Percentiles rank a stretch among this genome's conserved stretches.
Evolutionary conservation across 2,329 filamentous ascomycete genomes (phyloP).

Genomic region (Colletotrichum sp.): DNA sequence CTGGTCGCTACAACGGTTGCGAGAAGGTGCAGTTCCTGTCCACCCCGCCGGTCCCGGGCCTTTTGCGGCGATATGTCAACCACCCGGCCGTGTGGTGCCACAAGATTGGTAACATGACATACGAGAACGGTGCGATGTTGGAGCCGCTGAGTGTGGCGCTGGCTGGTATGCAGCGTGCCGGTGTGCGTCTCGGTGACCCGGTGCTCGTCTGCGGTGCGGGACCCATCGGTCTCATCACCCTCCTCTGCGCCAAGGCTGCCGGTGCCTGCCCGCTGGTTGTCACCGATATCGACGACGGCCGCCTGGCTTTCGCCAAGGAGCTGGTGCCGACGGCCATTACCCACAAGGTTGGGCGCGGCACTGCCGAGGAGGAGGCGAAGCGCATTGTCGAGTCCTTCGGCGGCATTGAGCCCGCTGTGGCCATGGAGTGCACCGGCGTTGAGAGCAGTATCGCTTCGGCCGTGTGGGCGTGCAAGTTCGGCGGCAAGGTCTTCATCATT

Average conservation of each 20-base stretch:
- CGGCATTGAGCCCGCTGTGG: slow-evolving; percentile 80
- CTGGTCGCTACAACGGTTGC: slow-evolving; percentile 95
- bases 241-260: slow-evolving; percentile 83
- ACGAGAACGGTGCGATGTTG: slow-evolving; percentile 87
- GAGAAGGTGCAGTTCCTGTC: slow-evolving; percentile 85
- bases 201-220: slow-evolving; percentile 91
- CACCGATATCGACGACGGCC: slow-evolving; percentile 90
- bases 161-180: slow-evolving; percentile 84
- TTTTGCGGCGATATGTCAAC: slow-evolving; percentile 91
- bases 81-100: slow-evolving; percentile 95
- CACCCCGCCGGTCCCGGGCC: slow-evolving; percentile 86
- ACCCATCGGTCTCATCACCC: slow-evolving; percentile 88
- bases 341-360: slow-evolving; percentile 73
- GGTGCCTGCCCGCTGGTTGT: slow-evolving; percentile 92
- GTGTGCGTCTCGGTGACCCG: slow-evolving; percentile 82
- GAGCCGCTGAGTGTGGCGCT: slow-evolving; percentile 91
- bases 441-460: slow-evolving; percentile 86
- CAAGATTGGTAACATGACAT: slow-evolving; percentile 92
- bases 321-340: slow-evolving; percentile 81
- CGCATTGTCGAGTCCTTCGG: slow-evolving; percentile 73
- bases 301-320: slow-evolving; percentile 83
- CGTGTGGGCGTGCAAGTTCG: slow-evolving; percentile 92
- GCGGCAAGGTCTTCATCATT: slow-evolving; percentile 96
- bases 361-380: slow-evolving; percentile 74
- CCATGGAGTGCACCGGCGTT: slow-evolving; percentile 93